Conservation (phyloP, 1,284 basidiomycete genomes). For the Moesziomyces antarcticus region DNA sequence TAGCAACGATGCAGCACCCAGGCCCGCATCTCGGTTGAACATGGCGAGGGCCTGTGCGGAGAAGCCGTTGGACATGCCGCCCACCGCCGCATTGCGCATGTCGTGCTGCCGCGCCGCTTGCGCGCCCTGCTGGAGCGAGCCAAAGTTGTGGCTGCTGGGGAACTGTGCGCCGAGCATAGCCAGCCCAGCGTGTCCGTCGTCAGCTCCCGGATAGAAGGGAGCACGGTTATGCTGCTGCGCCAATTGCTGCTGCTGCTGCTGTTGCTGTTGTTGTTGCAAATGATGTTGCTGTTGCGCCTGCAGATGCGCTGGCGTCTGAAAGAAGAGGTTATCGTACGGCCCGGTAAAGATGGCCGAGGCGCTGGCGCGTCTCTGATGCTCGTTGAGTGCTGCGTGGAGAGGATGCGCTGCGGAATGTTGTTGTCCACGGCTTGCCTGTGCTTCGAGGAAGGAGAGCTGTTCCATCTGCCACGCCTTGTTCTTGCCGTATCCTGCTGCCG, state of each 20-base stretch:
- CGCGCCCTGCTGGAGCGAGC: constrained; percentile 16
- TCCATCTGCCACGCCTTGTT: constrained; percentile 58
- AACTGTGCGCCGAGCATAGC: constrained; percentile 46
- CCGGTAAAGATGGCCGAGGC: constrained; percentile 6
- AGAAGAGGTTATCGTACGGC: constrained; percentile 31
- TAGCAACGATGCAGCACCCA: constrained; percentile 19
- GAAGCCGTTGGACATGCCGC: constrained; percentile 11
- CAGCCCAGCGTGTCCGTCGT: constrained; percentile 16
- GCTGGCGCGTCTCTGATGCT: constrained; percentile 19
- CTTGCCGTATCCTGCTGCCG: constrained; percentile 49
- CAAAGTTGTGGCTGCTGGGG: constrained; percentile 56
- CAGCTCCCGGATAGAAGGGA: constrained; percentile 29
- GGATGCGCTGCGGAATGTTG: constrained; percentile 9
- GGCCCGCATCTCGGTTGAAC: constrained; percentile 34
- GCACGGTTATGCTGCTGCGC: constrained; percentile 14
- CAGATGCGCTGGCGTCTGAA: constrained; percentile 17
- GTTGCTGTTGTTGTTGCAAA: constrained; percentile 1
- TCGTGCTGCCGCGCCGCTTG: constrained; percentile 16
- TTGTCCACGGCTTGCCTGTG: constrained; percentile 36
- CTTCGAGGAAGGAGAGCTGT: constrained; percentile 54
- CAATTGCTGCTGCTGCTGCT: constrained; percentile 13
- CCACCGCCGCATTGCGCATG: background rate
- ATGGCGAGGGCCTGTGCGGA: constrained; percentile 35
- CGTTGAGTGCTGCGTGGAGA: constrained; percentile 3
- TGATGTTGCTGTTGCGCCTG: constrained; percentile 6